A percentile compares a stretch with the other conserved stretches of the same genome.
phyloP scores from a whole-genome alignment of 2,329 filamentous ascomycete genomes.

The Colletotrichum horii region DNA sequence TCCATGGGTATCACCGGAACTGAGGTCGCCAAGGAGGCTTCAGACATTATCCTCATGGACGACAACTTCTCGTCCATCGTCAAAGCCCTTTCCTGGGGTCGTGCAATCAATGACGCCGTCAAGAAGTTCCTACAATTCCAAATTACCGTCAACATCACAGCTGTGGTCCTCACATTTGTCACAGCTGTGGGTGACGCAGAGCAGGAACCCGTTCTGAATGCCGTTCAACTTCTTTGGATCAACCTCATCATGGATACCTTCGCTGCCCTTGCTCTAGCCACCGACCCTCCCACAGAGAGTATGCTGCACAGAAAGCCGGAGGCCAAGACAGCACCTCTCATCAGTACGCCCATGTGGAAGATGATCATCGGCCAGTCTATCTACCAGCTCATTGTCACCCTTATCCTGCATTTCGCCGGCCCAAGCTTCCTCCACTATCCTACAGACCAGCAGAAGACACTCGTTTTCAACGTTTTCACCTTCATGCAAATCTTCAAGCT shows the following conservation, averaged over 20 bases:
- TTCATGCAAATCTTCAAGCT: conserved; percentile 88
- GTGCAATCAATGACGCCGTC: conserved; percentile 68
- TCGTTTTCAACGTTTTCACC: conserved; percentile 84
- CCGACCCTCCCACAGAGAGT: conserved; percentile 72
- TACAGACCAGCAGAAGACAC: conserved; percentile 54
- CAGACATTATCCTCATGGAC: conserved; percentile 67
- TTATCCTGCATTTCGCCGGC: conserved; percentile 72
- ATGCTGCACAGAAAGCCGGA: conserved; percentile 78
- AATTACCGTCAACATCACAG: conserved; percentile 80
- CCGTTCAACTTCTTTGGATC: conserved; percentile 84
- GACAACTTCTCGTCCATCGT: conserved; percentile 69
- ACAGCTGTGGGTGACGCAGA: conserved; percentile 70
- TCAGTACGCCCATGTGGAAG: conserved; percentile 84
- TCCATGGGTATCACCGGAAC: conserved; percentile 72
- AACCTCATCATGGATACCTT: conserved; percentile 89
- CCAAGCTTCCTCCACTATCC: conserved; percentile 57
- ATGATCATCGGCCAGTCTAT: conserved; percentile 86
- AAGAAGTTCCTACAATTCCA: conserved; percentile 71
- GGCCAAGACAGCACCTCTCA: conserved; percentile 74
- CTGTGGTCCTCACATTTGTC: conserved; percentile 78
- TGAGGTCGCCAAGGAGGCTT: conserved; percentile 68
- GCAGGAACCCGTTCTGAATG: conserved; percentile 73
- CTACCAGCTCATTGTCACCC: conserved; percentile 73
- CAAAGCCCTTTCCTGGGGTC: conserved; percentile 66
- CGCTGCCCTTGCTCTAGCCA: conserved; percentile 77